phyloP scores from a whole-genome alignment of 257 asterid genomes.

The Cordia subcordata region DNA sequence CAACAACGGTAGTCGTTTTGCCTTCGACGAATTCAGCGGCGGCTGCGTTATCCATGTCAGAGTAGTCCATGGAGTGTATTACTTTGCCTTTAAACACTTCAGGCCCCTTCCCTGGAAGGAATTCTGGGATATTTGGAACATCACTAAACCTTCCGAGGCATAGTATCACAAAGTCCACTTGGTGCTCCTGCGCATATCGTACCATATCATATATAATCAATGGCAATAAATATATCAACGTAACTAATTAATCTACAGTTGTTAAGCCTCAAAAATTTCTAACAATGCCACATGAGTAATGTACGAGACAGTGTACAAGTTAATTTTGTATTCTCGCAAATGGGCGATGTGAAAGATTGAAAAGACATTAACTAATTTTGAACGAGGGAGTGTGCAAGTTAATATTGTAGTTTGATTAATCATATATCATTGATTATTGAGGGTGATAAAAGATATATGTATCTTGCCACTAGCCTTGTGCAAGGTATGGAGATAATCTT shows the following conservation, averaged over 20 bases:
- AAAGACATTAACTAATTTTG: too few species aligned
- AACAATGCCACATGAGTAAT: too few species aligned
- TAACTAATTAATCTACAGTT: too few species aligned
- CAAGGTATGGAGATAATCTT: background rate
- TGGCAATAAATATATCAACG: background rate
- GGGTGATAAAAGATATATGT: too few species aligned
- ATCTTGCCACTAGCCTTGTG: too few species aligned
- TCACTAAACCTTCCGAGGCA: constrained; percentile 42
- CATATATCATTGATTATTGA: background rate
- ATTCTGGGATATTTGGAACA: constrained; percentile 36
- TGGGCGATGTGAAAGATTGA: too few species aligned
- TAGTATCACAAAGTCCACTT: constrained; percentile 32
- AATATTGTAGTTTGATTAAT: too few species aligned
- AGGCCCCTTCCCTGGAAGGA: constrained; percentile 35
- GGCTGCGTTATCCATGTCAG: constrained; percentile 26
- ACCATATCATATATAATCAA: background rate
- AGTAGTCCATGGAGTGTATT: constrained; percentile 47
- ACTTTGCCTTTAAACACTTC: constrained; percentile 35
- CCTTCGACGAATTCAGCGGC: constrained; percentile 29
- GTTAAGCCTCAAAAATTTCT: too few species aligned
- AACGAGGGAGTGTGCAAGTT: too few species aligned
- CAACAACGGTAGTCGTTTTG: constrained; percentile 34
- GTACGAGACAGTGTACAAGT: too few species aligned
- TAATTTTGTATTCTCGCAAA: too few species aligned
- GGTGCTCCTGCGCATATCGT: constrained; percentile 37